Evolutionary conservation across 495 filamentous ascomycete species (phyloP).

Genomic region (Penicillium parvum): DNA sequence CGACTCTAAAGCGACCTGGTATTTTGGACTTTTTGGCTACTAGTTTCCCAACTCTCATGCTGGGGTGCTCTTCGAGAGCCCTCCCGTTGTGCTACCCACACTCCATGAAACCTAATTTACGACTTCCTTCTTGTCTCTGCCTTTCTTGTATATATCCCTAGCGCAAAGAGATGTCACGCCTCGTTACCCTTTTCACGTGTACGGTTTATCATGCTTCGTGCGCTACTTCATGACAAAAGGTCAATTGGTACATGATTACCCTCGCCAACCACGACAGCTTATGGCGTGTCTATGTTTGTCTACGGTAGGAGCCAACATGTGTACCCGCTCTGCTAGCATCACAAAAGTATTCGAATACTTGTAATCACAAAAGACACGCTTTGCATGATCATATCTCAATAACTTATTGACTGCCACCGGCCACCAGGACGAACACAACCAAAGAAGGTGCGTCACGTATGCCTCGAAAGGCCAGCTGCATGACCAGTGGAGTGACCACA

Average conservation of each 20-base stretch:
- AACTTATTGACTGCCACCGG: background rate
- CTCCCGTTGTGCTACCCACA: background rate
- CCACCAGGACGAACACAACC: background rate
- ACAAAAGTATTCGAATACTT: too few relatives aligned
- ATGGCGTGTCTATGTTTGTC: too few relatives aligned
- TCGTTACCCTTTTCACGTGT: background rate
- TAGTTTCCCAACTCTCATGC: too few relatives aligned
- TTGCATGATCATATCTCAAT: background rate
- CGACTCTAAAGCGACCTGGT: background rate
- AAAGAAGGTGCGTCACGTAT: too few relatives aligned
- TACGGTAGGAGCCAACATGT: too few relatives aligned
- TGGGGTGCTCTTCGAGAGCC: background rate
- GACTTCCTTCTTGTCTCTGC: background rate
- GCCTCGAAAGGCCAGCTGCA: background rate
- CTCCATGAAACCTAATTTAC: background rate
- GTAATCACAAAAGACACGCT: background rate
- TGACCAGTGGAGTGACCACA: slow-evolving; percentile 11
- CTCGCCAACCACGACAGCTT: too few relatives aligned
- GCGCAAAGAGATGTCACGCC: slow-evolving; percentile 17
- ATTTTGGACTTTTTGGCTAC: background rate
- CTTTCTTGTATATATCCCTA: slow-evolving; percentile 21
- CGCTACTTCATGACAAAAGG: too few relatives aligned
- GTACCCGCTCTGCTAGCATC: too few relatives aligned
- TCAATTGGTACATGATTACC: too few relatives aligned
- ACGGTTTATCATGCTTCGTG: too few relatives aligned